Evolutionary conservation across 2,329 filamentous ascomycete genomes (phyloP).

Genomic region (Colletotrichum tanaceti): DNA sequence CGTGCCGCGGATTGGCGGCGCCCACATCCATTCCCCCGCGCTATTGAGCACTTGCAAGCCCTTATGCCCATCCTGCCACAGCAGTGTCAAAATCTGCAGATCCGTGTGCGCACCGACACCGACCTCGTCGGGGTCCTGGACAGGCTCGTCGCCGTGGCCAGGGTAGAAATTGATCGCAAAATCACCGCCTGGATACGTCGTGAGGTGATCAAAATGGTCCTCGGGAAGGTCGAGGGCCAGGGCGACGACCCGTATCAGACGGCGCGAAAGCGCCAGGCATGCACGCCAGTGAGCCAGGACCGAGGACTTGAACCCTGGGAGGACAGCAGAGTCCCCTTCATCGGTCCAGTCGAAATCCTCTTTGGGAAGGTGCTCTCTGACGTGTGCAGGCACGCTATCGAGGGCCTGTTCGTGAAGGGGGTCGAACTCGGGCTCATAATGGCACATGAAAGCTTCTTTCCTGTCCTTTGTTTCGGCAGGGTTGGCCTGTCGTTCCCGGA

Average conservation of each 20-base stretch:
- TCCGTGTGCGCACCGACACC: slow-evolving; percentile 61
- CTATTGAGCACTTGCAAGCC: slow-evolving; percentile 44
- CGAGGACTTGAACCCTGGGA: slow-evolving; percentile 54
- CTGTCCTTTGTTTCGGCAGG: slow-evolving; percentile 47
- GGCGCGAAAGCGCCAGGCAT: slow-evolving; percentile 42
- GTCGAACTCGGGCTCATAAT: slow-evolving; percentile 57
- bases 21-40: slow-evolving; percentile 44
- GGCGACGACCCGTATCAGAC: slow-evolving; percentile 42
- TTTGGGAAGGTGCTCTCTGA: slow-evolving; percentile 33
- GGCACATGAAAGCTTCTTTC: slow-evolving; percentile 46
- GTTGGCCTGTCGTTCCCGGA: slow-evolving; percentile 39
- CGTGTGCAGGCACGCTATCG: slow-evolving; percentile 29
- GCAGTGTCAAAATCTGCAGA: slow-evolving; percentile 59
- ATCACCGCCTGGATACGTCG: slow-evolving; percentile 43
- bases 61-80: slow-evolving; percentile 57
- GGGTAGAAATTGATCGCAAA: slow-evolving; percentile 45
- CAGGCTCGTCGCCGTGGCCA: slow-evolving; percentile 34
- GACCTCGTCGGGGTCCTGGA: slow-evolving; percentile 46
- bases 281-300: slow-evolving; percentile 57
- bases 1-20: slow-evolving; percentile 43
- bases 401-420: slow-evolving; percentile 43
- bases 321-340: slow-evolving; percentile 47
- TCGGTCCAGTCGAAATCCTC: slow-evolving; percentile 40
- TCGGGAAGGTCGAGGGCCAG: slow-evolving; percentile 43
- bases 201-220: slow-evolving; percentile 40